A percentile compares a stretch with the other conserved stretches of the same genome.
Conservation (phyloP, 2,329 filamentous ascomycete genomes). For the Zymoseptoria brevis region DNA sequence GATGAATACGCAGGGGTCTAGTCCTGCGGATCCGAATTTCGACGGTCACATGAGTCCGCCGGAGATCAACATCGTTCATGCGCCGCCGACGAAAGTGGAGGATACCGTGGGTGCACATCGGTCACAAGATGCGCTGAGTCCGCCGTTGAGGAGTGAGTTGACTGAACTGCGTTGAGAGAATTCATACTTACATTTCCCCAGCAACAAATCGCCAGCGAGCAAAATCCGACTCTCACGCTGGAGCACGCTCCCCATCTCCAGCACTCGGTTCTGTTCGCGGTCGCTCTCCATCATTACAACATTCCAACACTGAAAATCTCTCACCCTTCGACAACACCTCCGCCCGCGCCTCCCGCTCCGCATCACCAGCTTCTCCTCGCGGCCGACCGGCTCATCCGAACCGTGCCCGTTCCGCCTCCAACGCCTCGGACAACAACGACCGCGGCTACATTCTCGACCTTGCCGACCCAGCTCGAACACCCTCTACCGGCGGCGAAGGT, state of each 20-base stretch:
- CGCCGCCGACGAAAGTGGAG: constrained; percentile 55
- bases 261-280: constrained; percentile 25
- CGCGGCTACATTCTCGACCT: constrained; percentile 81
- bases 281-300: constrained; percentile 30
- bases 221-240: constrained; percentile 54
- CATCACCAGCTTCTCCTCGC: constrained; percentile 36
- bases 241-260: constrained; percentile 39
- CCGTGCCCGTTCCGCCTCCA: constrained; percentile 43
- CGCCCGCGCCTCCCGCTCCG: constrained; percentile 34
- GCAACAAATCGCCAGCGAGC: constrained; percentile 43
- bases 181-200: constrained; percentile 5
- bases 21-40: constrained; percentile 39
- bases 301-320: constrained; percentile 30
- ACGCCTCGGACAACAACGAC: constrained; percentile 49
- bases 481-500: constrained; percentile 47
- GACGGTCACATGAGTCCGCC: constrained; percentile 68
- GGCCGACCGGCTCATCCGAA: constrained; percentile 27
- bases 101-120: constrained; percentile 40
- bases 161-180: not conserved
- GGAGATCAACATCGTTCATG: constrained; percentile 89
- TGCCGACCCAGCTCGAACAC: constrained; percentile 78
- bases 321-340: constrained; percentile 36
- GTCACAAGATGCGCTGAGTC: constrained; percentile 72
- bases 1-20: constrained; percentile 31
- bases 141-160: constrained; percentile 58